These are phyloP conservation scores for Xylariaceae sp. DNA, from an alignment of 2,329 filamentous ascomycete genomes.

Conservation along the genomic window DNA sequence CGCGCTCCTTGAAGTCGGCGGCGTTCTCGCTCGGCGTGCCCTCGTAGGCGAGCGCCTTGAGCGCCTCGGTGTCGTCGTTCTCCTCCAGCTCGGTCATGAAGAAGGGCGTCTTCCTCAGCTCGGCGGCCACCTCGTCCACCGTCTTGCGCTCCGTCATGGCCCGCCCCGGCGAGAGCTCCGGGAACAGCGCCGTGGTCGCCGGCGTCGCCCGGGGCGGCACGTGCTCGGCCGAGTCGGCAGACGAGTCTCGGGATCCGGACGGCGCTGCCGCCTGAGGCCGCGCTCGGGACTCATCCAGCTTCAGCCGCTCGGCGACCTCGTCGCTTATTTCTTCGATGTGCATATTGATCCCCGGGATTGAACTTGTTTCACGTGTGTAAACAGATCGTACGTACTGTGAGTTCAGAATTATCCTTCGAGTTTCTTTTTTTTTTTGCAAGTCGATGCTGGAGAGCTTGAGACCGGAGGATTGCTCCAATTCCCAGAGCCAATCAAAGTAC, in stretches of 20 bases:
- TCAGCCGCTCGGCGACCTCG: slow-evolving; percentile 26
- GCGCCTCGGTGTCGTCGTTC: slow-evolving; percentile 75
- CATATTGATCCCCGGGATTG: slow-evolving; percentile 16
- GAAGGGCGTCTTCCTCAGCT: slow-evolving; percentile 61
- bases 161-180: slow-evolving; percentile 39
- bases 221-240: background rate
- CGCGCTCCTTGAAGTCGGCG: slow-evolving; percentile 78
- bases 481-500: too few relatives aligned
- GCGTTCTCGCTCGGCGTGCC: slow-evolving; percentile 80
- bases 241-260: slow-evolving; percentile 1
- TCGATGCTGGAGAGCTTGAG: too few relatives aligned
- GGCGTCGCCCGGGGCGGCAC: slow-evolving; percentile 2
- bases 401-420: too few relatives aligned
- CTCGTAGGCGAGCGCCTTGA: slow-evolving; percentile 88
- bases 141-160: slow-evolving; percentile 37
- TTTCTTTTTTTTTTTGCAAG: too few relatives aligned
- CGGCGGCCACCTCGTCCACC: slow-evolving; percentile 47
- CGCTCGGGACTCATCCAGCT: slow-evolving; percentile 27
- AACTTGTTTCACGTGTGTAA: too few relatives aligned
- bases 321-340: slow-evolving; percentile 36
- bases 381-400: too few relatives aligned
- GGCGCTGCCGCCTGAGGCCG: slow-evolving; percentile 3
- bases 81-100: slow-evolving; percentile 95
- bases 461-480: too few relatives aligned
- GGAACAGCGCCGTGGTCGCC: slow-evolving; percentile 18